Evolutionary conservation across 2,329 filamentous ascomycete genomes (phyloP).

Genomic region (Ophiognomonia clavigignenti-juglandacearum): DNA sequence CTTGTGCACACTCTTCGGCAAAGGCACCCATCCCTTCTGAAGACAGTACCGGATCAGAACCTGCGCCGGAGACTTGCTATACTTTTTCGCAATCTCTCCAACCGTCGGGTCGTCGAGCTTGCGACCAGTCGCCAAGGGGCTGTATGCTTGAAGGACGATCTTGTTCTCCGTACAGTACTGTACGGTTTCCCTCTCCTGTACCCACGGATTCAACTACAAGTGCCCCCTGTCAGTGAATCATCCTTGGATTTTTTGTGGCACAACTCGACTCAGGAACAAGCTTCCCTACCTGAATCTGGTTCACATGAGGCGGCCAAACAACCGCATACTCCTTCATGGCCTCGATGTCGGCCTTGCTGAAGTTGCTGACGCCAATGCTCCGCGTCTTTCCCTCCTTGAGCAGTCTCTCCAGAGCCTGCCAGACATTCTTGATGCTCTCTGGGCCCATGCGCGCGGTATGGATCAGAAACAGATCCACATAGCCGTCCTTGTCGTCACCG

Average conservation of each 20-base stretch:
- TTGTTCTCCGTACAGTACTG: conserved; percentile 47
- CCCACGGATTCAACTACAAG: conserved; percentile 58
- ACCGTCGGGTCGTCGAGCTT: conserved; percentile 58
- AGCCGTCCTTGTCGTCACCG: not conserved
- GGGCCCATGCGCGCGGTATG: conserved; percentile 5
- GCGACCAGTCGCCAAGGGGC: conserved; percentile 51
- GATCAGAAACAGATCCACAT: conserved; percentile 9
- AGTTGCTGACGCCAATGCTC: conserved; percentile 11
- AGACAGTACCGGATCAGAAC: conserved; percentile 64
- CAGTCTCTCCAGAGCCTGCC: conserved; percentile 5
- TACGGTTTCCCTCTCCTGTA: conserved; percentile 55
- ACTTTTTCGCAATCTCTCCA: conserved; percentile 50
- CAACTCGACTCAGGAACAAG: too few species aligned
- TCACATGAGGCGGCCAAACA: conserved; percentile 11
- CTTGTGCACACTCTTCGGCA: conserved; percentile 61
- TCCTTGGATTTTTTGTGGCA: not conserved
- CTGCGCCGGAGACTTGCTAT: conserved; percentile 58
- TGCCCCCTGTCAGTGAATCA: not conserved
- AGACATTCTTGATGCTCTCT: conserved; percentile 8
- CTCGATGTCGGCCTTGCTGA: not conserved
- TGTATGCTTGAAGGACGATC: conserved; percentile 50
- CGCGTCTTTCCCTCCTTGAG: conserved; percentile 8
- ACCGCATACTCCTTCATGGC: conserved; percentile 11
- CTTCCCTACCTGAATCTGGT: conserved; percentile 5
- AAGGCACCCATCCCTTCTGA: conserved; percentile 64